Evolutionary conservation across 208 protist species (phyloP), one percentile per base, ranked within the genome.

Genomic region (Leptomonas pyrrhocoris): DNA sequence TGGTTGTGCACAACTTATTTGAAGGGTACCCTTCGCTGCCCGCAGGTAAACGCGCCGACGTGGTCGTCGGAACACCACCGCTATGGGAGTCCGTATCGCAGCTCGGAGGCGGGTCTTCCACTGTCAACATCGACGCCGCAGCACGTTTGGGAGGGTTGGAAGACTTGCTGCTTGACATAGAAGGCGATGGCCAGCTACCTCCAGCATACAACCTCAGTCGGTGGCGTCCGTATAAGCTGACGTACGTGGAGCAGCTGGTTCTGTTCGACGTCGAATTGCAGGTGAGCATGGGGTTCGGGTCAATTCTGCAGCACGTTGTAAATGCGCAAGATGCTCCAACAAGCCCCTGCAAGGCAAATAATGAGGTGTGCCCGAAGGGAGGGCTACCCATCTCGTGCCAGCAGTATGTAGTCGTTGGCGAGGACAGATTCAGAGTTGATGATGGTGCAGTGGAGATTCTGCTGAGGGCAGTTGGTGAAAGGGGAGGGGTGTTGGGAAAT

Each of bases 1-100:
- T 94, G n/a, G 70, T 94, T 2, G 84, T 87, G 51, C 89, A 94
- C 78, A 94, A 94, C 34, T 63, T 94, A 56, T 94, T 91, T 72
- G 89, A 86, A 13, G 77, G 70, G 15, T 89, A 84, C 40, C 89
- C 89, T 34, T 69, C 84, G 8, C 86, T 91, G 48, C 84, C 89
- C 13, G 46, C 51, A 18, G 77, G 68, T 21, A 87, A 83, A 70
- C 79, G 74, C 18, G 85, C 89, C 0, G 89, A 94, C 54, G 75
- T 94, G 46, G 89, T 94, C n/a, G 82, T 94, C 3, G 89, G 66
- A 23, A 94, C 89, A 3, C 69, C 84, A 6, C 79, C 85, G 25
- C 58, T 94, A 30, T 94, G 89, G 89, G 85, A 89, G 59, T 77
- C 75, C 30, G 77, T 89, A 27, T 69, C 64, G 49, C 38, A 79